Evolutionary conservation across 2,329 filamentous ascomycete genomes (phyloP).

Genomic region (Cladophialophora yegresii): DNA sequence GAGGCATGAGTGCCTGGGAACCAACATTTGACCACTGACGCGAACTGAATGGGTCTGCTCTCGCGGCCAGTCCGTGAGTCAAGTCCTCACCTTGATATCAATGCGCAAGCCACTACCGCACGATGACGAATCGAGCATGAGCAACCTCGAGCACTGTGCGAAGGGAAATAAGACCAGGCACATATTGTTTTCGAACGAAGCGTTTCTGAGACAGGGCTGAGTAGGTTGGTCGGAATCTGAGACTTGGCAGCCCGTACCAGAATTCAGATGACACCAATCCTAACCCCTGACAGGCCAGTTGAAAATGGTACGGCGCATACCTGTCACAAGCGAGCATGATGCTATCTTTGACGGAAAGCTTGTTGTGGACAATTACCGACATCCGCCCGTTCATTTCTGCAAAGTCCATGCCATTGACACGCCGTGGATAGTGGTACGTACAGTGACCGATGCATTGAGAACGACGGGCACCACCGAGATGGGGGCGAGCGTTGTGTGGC

Average conservation of each 20-base stretch:
- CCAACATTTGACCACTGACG: background rate
- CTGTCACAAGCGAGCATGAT: background rate
- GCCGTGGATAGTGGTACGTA: background rate
- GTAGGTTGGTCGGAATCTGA: slow-evolving; percentile 1
- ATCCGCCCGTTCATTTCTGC: background rate
- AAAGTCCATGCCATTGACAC: background rate
- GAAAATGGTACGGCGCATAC: slow-evolving; percentile 1
- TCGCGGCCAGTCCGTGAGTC: background rate
- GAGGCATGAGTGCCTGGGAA: background rate
- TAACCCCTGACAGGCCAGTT: slow-evolving; percentile 5
- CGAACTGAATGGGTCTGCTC: background rate
- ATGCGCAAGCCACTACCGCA: background rate
- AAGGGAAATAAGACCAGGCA: background rate
- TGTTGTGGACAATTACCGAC: background rate
- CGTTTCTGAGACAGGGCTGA: slow-evolving; percentile 14
- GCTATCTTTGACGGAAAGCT: background rate
- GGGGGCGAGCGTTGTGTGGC: background rate
- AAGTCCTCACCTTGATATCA: background rate
- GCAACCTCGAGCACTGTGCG: background rate
- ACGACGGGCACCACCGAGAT: background rate
- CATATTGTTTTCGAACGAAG: background rate
- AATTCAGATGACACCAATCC: slow-evolving; percentile 5
- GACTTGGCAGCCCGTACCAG: slow-evolving; percentile 4
- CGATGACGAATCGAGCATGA: background rate
- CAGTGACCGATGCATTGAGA: background rate